Conservation (phyloP, 495 filamentous ascomycete species). For the Penicillium ucsense region DNA sequence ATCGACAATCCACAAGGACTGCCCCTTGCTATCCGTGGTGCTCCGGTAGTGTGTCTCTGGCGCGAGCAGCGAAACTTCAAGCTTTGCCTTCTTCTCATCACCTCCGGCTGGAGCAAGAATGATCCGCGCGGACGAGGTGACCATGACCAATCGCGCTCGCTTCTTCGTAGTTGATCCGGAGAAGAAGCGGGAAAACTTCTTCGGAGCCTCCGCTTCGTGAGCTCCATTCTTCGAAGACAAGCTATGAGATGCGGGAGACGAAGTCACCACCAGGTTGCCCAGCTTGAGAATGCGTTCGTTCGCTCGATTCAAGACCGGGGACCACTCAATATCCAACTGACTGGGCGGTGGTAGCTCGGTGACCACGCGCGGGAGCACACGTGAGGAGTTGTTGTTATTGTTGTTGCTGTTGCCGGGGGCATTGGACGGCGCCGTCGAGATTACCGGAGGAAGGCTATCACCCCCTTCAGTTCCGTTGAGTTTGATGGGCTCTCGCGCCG, state of each 20-base stretch:
- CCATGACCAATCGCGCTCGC: slow-evolving; percentile 85
- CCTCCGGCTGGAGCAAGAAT: slow-evolving; percentile 87
- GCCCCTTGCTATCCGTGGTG: slow-evolving; percentile 71
- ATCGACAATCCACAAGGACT: slow-evolving; percentile 83
- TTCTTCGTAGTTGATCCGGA: slow-evolving; percentile 85
- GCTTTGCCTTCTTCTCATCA: slow-evolving; percentile 91
- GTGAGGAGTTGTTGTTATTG: slow-evolving; percentile 6
- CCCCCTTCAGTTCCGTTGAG: slow-evolving; percentile 51
- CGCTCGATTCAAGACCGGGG: slow-evolving; percentile 77
- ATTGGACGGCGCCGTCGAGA: slow-evolving; percentile 39
- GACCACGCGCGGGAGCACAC: slow-evolving; percentile 70
- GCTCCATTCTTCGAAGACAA: slow-evolving; percentile 57
- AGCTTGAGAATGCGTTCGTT: slow-evolving; percentile 95
- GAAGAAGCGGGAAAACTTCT: slow-evolving; percentile 88
- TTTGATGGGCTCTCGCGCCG: slow-evolving; percentile 71
- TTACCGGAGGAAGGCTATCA: slow-evolving; percentile 38
- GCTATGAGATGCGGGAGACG: slow-evolving; percentile 58
- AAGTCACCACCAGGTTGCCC: slow-evolving; percentile 76
- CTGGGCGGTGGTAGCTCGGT: slow-evolving; percentile 93
- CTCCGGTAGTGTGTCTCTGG: slow-evolving; percentile 67
- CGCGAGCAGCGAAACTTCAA: slow-evolving; percentile 71
- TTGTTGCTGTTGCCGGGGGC: slow-evolving; percentile 21
- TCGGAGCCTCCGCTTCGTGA: slow-evolving; percentile 52
- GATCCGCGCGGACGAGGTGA: slow-evolving; percentile 82
- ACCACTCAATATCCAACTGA: slow-evolving; percentile 98